Percentiles rank a stretch among this genome's conserved stretches.
Conservation (phyloP, 352 stramenopile genomes). For the Phytophthora meadii region DNA sequence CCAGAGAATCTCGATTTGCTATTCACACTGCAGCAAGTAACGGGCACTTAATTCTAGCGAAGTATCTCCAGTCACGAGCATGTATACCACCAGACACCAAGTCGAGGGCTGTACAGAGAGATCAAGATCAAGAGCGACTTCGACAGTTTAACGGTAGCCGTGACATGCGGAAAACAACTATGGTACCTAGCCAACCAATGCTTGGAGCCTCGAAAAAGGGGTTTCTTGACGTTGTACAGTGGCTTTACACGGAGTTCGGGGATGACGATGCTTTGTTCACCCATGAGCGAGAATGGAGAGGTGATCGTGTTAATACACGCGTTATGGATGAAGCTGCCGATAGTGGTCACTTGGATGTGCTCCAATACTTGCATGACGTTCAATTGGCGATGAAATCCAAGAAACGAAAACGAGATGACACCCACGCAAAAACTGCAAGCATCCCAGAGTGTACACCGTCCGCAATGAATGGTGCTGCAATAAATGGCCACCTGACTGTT, state of each 20-base stretch:
- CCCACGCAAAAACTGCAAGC: too few relatives aligned
- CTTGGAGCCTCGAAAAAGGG: not conserved
- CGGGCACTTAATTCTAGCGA: not conserved
- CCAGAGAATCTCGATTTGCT: not conserved
- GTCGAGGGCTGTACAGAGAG: not conserved
- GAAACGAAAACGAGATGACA: too few relatives aligned
- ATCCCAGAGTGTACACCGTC: too few relatives aligned
- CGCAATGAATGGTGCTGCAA: too few relatives aligned
- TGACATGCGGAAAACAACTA: not conserved
- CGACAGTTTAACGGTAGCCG: not conserved
- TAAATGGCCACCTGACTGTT: too few relatives aligned
- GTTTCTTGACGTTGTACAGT: not conserved
- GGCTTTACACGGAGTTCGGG: not conserved
- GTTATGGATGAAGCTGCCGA: too few relatives aligned
- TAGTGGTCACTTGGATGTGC: too few relatives aligned
- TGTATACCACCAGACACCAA: not conserved
- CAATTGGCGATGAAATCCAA: too few relatives aligned
- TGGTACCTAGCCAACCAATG: not conserved
- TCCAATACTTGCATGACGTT: too few relatives aligned
- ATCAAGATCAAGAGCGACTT: not conserved
- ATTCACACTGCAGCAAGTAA: not conserved
- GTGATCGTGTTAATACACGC: too few relatives aligned
- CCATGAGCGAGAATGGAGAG: too few relatives aligned
- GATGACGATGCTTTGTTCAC: too few relatives aligned
- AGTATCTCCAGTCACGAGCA: not conserved